Percentiles rank a stretch among this genome's conserved stretches.
phyloP scores from a whole-genome alignment of 306 rosid species.

The Gleditsia sinensis region DNA sequence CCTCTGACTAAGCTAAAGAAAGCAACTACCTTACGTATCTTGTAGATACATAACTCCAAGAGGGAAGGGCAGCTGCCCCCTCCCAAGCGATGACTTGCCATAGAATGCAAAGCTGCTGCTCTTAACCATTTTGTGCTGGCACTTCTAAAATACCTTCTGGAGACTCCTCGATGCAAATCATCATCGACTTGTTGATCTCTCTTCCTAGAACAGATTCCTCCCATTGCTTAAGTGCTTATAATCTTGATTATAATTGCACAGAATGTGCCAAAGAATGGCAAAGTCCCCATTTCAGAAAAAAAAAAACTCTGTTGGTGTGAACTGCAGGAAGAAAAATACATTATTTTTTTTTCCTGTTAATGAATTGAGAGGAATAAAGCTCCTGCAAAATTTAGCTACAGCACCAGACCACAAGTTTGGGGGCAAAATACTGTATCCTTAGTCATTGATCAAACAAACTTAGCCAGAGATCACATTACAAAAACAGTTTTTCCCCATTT shows the following conservation, averaged over 20 bases:
- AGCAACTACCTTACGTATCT: constrained; percentile 61
- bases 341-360: background rate
- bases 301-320: background rate
- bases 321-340: constrained; percentile 33
- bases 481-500: background rate
- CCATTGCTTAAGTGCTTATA: constrained; percentile 44
- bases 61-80: constrained; percentile 58
- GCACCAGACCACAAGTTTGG: background rate
- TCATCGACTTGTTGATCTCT: constrained; percentile 55
- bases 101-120: constrained; percentile 41
- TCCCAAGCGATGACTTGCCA: constrained; percentile 38
- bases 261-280: constrained; percentile 17
- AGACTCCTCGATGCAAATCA: constrained; percentile 32
- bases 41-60: constrained; percentile 58
- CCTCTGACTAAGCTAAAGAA: background rate
- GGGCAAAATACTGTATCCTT: background rate
- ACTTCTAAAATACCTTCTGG: constrained; percentile 53
- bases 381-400: background rate
- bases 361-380: background rate
- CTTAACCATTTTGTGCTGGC: constrained; percentile 62
- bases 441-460: constrained; percentile 21
- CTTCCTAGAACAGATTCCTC: constrained; percentile 75
- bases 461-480: constrained; percentile 1
- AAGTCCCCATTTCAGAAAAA: constrained; percentile 29
- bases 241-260: background rate